phyloP scores from a whole-genome alignment of 2,329 filamentous ascomycete species.

The Microsporum audouinii region DNA sequence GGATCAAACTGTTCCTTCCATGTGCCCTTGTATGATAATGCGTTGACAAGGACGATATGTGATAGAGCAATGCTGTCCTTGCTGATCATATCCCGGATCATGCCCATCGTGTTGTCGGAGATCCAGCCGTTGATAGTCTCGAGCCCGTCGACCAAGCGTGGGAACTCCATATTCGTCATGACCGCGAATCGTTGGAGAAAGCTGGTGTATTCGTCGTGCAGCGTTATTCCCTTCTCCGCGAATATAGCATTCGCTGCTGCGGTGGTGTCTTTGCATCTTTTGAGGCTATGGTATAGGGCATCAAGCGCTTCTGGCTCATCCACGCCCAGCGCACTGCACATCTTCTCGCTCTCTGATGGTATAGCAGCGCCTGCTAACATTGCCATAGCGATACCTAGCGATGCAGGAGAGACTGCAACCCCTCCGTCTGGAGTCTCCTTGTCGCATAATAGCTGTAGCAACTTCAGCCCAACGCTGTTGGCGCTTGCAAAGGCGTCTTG shows the following conservation, averaged over 20 bases:
- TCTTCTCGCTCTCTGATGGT: neutral
- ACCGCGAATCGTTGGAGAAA: neutral
- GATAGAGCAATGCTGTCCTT: neutral
- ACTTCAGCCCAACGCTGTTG: neutral
- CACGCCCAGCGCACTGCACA: neutral
- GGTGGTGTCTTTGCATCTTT: neutral
- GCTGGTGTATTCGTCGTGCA: neutral
- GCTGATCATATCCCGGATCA: neutral
- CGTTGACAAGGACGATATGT: slow-evolving; percentile 1
- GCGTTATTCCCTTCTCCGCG: neutral
- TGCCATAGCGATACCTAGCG: neutral
- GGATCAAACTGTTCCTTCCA: slow-evolving; percentile 1
- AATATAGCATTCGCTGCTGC: neutral
- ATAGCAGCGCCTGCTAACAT: slow-evolving; percentile 1
- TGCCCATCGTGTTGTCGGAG: neutral
- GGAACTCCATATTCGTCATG: neutral
- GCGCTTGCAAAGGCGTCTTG: neutral
- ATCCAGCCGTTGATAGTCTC: slow-evolving; percentile 1
- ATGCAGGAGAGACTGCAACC: neutral
- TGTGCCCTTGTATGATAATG: slow-evolving; percentile 1
- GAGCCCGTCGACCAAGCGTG: neutral
- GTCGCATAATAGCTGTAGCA: neutral
- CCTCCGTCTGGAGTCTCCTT: neutral
- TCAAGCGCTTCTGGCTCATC: neutral
- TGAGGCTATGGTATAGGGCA: neutral